Evolutionary conservation across 2,329 filamentous ascomycete species (phyloP), one percentile per base, ranked within the genome.

Genomic region (Microsporum ferrugineum): DNA sequence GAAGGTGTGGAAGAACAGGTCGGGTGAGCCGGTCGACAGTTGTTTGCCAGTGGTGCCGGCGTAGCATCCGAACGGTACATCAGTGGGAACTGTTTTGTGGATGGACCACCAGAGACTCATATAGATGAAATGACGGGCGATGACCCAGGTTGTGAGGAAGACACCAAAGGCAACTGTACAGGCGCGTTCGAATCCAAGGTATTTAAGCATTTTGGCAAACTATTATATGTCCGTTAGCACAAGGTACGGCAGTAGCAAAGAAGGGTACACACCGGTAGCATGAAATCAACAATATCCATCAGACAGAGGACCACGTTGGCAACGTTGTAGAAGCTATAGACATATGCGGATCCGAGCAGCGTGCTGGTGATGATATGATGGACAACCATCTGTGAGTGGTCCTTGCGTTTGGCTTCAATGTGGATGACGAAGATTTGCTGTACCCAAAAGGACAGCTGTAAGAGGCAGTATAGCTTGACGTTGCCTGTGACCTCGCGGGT

Each of bases 371-470:
- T 85, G 71, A 96, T 83, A 76, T 99, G 94, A 74, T 97, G 94
- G 17, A 85, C 87, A 67, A 97, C 85, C 94, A 97, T 97, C 75
- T 97, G 92, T 78, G 85, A 88, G 75, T 96, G 88, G 69, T 99
- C 94, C 77, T 97, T 97, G 69, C 94, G 84, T 66, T 88, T 85
- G 76, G 95, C 89, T 75, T 99, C 94, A 63, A 97, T 91, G 75
- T 96, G 88, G 72, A 97, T 89, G 62, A 96, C 89, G 36, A 96
- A 79, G 65, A 97, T 88, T 76, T 96, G 91, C 76, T 97, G 92
- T 56, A 96, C 75, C 88, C 90, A 96, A 74, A 96, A 97, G 29
- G 88, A 86, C 75, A 91, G 88, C 73, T 97, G 91, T 12, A 87
- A 86, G 36, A 99, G 80, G 69, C 95, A 89, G 75, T 99, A 99